phyloP scores from a whole-genome alignment of 2,329 filamentous ascomycete genomes.

The Aspergillus sp. region DNA sequence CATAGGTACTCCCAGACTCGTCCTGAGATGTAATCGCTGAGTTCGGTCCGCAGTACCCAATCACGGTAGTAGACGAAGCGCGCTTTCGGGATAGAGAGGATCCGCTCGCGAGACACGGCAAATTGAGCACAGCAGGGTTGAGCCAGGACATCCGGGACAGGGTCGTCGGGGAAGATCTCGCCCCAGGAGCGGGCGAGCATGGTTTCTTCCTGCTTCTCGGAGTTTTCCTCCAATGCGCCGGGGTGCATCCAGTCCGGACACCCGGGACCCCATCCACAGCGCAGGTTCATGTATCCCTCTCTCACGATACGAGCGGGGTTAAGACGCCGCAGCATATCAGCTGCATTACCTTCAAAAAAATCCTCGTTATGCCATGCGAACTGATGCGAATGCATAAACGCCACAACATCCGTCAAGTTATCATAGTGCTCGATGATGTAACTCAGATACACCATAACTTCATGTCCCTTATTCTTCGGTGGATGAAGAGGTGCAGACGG shows the following conservation, averaged over 20 bases:
- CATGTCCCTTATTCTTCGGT: constrained; percentile 55
- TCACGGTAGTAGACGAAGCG: constrained; percentile 53
- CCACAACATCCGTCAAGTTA: constrained; percentile 50
- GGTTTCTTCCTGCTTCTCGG: constrained; percentile 42
- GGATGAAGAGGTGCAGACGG: constrained; percentile 44
- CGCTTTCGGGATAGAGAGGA: constrained; percentile 46
- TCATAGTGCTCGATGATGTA: constrained; percentile 60
- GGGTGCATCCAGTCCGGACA: constrained; percentile 55
- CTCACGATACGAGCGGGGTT: constrained; percentile 46
- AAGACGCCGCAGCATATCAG: constrained; percentile 45
- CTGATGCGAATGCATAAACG: constrained; percentile 55
- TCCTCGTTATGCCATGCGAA: constrained; percentile 56
- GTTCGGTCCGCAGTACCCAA: constrained; percentile 53
- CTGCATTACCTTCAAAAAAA: constrained; percentile 45
- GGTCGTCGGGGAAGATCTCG: constrained; percentile 41
- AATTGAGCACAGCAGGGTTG: constrained; percentile 62
- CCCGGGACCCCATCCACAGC: constrained; percentile 53
- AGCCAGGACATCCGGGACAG: constrained; percentile 45
- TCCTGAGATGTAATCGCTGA: constrained; percentile 51
- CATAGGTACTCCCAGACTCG: constrained; percentile 59
- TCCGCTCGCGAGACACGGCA: constrained; percentile 52
- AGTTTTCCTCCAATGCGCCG: constrained; percentile 31
- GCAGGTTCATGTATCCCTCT: constrained; percentile 54
- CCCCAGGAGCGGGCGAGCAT: constrained; percentile 42
- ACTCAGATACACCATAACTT: constrained; percentile 57